Percentiles rank a stretch among this genome's conserved stretches.
These are phyloP conservation scores for Glycine soja DNA, from an alignment of 306 rosid species.

Conservation along the genomic window DNA sequence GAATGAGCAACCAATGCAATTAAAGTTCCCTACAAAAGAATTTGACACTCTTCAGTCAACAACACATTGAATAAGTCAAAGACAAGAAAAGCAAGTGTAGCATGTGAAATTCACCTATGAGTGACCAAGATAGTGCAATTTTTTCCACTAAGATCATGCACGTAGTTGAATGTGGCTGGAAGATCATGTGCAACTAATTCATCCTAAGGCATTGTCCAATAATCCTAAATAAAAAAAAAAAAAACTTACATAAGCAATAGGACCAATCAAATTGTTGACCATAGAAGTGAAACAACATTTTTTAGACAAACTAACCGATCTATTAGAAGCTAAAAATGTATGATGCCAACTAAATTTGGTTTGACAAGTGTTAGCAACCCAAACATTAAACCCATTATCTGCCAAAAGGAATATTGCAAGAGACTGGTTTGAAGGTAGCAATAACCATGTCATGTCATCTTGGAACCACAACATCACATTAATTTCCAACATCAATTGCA, in stretches of 20 bases:
- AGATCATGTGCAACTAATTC: slow-evolving; percentile 90
- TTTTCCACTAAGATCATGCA: slow-evolving; percentile 75
- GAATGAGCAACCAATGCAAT: slow-evolving; percentile 81
- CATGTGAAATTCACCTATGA: slow-evolving; percentile 66
- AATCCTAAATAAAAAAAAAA: slow-evolving; percentile 49
- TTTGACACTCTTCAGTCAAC: neutral
- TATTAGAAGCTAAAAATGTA: slow-evolving; percentile 46
- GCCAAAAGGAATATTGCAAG: slow-evolving; percentile 73
- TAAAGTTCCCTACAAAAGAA: slow-evolving; percentile 77
- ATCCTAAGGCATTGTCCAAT: slow-evolving; percentile 99
- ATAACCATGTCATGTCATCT: slow-evolving; percentile 86
- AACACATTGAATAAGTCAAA: slow-evolving; percentile 31
- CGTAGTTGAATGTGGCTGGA: slow-evolving; percentile 80
- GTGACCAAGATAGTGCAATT: slow-evolving; percentile 90
- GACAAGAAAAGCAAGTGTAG: neutral
- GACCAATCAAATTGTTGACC: slow-evolving; percentile 39
- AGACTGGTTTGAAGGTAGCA: slow-evolving; percentile 70
- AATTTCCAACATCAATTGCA: slow-evolving; percentile 46
- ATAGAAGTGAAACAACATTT: slow-evolving; percentile 18
- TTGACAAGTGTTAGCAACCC: slow-evolving; percentile 82
- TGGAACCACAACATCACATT: slow-evolving; percentile 42
- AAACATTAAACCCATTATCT: slow-evolving; percentile 79
- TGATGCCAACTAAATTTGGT: slow-evolving; percentile 72
- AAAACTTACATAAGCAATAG: slow-evolving; percentile 35
- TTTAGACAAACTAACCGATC: slow-evolving; percentile 53